phyloP scores from a whole-genome alignment of 1,284 basidiomycete genomes.

The Apiotrichum domesticum region DNA sequence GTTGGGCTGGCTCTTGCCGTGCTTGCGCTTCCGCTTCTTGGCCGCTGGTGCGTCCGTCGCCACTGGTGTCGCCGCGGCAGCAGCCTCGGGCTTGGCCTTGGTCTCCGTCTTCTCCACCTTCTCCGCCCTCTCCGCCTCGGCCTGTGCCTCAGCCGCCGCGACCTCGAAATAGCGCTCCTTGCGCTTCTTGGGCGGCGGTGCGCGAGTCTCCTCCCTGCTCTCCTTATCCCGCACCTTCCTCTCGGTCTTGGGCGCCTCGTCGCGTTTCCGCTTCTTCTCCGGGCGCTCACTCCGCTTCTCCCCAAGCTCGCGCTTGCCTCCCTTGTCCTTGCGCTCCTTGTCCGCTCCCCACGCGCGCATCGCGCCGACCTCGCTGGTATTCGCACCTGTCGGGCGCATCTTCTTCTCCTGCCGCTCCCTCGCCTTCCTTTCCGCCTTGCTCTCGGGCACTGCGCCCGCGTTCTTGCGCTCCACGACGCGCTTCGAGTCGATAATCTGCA shows the following conservation, averaged over 20 bases:
- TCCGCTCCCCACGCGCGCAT: conserved; percentile 35
- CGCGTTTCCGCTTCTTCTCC: not conserved
- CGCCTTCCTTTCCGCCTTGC: conserved; percentile 20
- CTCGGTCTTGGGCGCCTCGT: not conserved
- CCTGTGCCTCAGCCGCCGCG: not conserved
- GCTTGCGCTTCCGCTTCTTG: conserved; percentile 18
- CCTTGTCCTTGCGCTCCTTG: not conserved
- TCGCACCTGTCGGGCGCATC: conserved; percentile 35
- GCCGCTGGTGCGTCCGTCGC: not conserved
- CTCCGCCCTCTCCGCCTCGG: no score
- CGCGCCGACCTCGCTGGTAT: conserved; percentile 17
- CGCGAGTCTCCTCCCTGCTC: no score
- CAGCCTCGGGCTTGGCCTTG: no score
- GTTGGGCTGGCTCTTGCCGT: conserved; percentile 5
- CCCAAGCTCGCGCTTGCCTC: conserved; percentile 1
- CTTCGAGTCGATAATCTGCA: conserved; percentile 43
- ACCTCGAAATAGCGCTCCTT: conserved; percentile 1
- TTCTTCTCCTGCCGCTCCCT: conserved; percentile 28
- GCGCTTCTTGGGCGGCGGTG: conserved; percentile 1
- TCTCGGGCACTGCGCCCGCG: conserved; percentile 30
- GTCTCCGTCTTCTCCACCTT: no score
- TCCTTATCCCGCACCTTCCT: no score
- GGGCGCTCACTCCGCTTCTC: conserved; percentile 1
- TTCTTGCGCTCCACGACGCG: conserved; percentile 39
- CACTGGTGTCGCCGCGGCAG: no score